Base-by-base conservation (phyloP, 139 green algal species). In the Asterochloris erici region DNA sequence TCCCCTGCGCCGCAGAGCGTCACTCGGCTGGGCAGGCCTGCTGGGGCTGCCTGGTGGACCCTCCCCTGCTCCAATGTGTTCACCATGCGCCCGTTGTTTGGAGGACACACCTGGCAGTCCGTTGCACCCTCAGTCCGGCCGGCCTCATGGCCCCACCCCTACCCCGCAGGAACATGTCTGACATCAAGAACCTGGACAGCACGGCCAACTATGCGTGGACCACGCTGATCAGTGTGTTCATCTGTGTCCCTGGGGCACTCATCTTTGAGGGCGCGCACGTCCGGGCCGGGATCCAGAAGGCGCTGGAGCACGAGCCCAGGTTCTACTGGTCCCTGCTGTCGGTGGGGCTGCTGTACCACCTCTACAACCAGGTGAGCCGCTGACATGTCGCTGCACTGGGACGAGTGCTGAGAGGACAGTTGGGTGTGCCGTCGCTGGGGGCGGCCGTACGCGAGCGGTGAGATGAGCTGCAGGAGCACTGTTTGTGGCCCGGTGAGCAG, bases 151-250 rank as follows among this genome's bases (percentile, higher is more conserved):
- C 24, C 19, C 47, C 29, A 82, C 19, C 17, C 64, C 13, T 79
- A 10, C n/a, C 9, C 0, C 85, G 75, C 88, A 96, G 93, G 83
- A 90, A 90, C 54, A 98, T 99, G 95, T 89, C 79, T 47, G 92
- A 82, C 14, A 92, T 97, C 84, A 92, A 92, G 85, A 84, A 90
- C 68, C 88, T 98, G 83, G 87, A 90, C 90, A 93, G 87, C 86
- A 99, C 96, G 14, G 96, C 93, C 64, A 91, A 98, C 78, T 99
- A 99, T 86, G 96, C 96, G 16, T 99, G 95, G 86, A 99, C 97
- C 79, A 99, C 96, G 19, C 94, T 99, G 63, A 95, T 99, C 84
- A 97, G 94, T 47, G 84, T 94, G 54, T 83, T 97, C 85, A 96
- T 99, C 83, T 99, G 95, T 90, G 83, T 94, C 63, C 95, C 95